Conservation (phyloP, 352 stramenopile species). For the Hyaloperonospora arabidopsidis region DNA sequence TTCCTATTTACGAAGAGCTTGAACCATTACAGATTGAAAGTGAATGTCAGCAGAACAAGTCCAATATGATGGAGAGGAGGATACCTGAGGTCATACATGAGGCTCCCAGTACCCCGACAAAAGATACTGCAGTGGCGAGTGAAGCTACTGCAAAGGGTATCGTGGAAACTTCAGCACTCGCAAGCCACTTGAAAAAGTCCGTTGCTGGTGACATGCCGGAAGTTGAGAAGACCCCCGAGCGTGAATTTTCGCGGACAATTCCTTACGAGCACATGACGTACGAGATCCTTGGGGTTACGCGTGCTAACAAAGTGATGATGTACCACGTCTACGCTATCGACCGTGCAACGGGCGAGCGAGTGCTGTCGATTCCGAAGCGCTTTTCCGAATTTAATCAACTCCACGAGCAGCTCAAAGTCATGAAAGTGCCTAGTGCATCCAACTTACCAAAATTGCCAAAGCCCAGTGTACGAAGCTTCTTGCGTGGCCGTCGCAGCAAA, state of each 20-base stretch:
- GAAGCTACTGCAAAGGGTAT: slow-evolving; percentile 22
- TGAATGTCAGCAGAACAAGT: slow-evolving; percentile 9
- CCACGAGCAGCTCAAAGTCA: slow-evolving; percentile 32
- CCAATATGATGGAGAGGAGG: slow-evolving; percentile 5
- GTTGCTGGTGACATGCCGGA: slow-evolving; percentile 6
- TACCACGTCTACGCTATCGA: slow-evolving; percentile 44
- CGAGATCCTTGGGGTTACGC: slow-evolving; percentile 40
- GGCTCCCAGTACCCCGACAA: slow-evolving; percentile 8
- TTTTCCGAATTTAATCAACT: slow-evolving; percentile 55
- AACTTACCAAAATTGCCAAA: slow-evolving; percentile 36
- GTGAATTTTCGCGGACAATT: slow-evolving; percentile 12
- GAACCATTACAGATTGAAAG: slow-evolving; percentile 8
- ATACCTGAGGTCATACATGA: slow-evolving; percentile 17
- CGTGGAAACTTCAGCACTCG: slow-evolving; percentile 12
- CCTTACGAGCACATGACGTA: slow-evolving; percentile 22
- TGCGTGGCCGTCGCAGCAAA: slow-evolving; percentile 39
- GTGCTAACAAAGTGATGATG: slow-evolving; percentile 37
- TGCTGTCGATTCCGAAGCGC: slow-evolving; percentile 29
- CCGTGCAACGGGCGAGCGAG: slow-evolving; percentile 16
- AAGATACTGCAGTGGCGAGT: slow-evolving; percentile 13
- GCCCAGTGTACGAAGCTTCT: slow-evolving; percentile 33
- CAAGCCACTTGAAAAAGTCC: slow-evolving; percentile 18
- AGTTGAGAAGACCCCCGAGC: slow-evolving; percentile 11
- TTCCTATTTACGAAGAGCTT: slow-evolving; percentile 9
- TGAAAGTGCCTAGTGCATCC: slow-evolving; percentile 20